A percentile compares a stretch with the other conserved stretches of the same genome.
Conservation (phyloP, 495 filamentous ascomycete species). For the Immersiella caudata region DNA sequence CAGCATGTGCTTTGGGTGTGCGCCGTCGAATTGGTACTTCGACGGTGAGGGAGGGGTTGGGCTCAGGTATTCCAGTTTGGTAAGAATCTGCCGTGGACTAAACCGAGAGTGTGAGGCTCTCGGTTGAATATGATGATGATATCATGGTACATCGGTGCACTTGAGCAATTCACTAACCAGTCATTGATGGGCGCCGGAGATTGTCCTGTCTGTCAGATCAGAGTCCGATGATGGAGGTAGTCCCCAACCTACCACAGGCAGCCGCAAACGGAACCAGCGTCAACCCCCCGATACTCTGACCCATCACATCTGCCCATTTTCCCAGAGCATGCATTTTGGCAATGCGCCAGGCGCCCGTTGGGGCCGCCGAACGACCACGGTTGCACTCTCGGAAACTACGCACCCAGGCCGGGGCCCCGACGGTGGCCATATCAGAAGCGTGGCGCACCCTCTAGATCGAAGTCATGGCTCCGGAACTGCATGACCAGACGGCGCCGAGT, state of each 20-base stretch:
- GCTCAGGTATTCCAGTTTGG: neutral
- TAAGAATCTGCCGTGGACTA: neutral
- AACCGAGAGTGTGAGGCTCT: neutral
- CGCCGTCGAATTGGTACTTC: neutral
- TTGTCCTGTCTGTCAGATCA: conserved; percentile 3
- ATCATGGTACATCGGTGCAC: conserved; percentile 15
- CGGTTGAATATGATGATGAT: conserved; percentile 6
- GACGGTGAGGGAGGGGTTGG: neutral
- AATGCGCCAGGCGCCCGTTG: conserved; percentile 3
- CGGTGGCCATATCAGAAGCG: conserved; percentile 1
- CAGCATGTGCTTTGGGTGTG: neutral
- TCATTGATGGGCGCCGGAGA: neutral
- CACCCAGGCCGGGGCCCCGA: neutral
- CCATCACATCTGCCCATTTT: conserved; percentile 3
- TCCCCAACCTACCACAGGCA: neutral
- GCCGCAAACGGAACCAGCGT: neutral
- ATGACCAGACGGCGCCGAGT: conserved; percentile 1
- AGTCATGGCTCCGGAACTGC: neutral
- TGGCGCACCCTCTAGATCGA: conserved; percentile 5
- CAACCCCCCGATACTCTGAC: neutral
- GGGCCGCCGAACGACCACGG: neutral
- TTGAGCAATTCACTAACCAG: neutral
- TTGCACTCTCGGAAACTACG: neutral
- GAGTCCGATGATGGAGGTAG: conserved; percentile 5
- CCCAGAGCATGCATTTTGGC: neutral